Evolutionary conservation across 192 early-diverging fungal genomes (phyloP), one percentile per base, ranked within the genome.

Genomic region (Backusella luteola): DNA sequence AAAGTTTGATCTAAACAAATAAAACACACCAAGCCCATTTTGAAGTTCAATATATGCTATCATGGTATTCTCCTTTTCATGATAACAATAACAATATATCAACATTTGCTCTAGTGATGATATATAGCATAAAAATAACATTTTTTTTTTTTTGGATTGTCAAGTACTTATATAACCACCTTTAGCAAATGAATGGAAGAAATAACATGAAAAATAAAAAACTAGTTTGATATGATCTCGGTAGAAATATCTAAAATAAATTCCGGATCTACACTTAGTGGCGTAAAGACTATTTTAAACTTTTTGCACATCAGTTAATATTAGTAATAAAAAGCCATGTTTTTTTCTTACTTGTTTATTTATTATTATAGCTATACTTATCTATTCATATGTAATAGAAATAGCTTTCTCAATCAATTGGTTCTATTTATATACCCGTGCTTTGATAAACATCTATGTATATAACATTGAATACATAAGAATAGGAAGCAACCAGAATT

Each of bases 11-110:
- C 56, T 63, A 63, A 59, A 59, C 56, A 59, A 59, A 59, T 59
- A 59, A 59, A 49, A 49, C 19, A 59, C 56, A 59, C 56, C 56
- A 59, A 59, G 56, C 56, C 56, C 56, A 59, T 59, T 59, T 59
- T 59, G 23, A 49, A 19, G 46, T 49, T 49, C 17, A 49, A 19
- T 26, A 12, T 59, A 26, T 4, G 21, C 53, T 44, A 44, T 44
- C 42, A 14, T 44, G 15, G 5, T 44, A 44, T 44, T 14, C 42
- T 44, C 42, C 42, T 44, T 44, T 44, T 44, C 12, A 44, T 44
- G 4, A 44, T 17, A 32, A 32, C 32, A 32, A 32, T 32, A 32
- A 32, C 32, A 32, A 32, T 32, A 32, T 32, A 32, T 32, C 32
- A 32, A 32, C 32, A 32, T 32, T 32, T 32, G 1, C 0, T 2